phyloP scores from a whole-genome alignment of 768 basidiomycete genomes.

The Pleurotus tuber-regium region DNA sequence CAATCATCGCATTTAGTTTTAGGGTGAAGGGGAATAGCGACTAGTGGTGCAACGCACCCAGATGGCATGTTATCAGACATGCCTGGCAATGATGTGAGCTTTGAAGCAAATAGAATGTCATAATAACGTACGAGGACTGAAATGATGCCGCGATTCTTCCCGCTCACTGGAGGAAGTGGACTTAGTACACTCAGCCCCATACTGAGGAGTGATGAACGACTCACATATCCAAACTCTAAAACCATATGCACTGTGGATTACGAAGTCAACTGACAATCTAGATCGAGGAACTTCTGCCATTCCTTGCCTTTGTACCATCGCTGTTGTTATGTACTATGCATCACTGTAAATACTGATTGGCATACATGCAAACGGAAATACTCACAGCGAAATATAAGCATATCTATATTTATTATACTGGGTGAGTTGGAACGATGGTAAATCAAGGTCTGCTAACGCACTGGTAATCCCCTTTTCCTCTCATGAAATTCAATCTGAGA shows the following conservation, averaged over 20 bases:
- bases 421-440: no score
- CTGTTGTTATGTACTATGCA: neutral
- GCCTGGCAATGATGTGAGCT: neutral
- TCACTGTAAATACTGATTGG: no score
- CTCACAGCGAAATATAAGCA: neutral
- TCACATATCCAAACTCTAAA: slow-evolving; percentile 1
- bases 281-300: neutral
- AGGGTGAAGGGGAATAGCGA: no score
- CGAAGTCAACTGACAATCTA: no score
- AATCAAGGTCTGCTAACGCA: no score
- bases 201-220: neutral
- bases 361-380: no score
- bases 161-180: neutral
- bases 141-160: neutral
- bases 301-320: neutral
- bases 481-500: no score
- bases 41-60: neutral
- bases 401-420: neutral
- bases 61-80: neutral
- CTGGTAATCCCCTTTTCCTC: neutral
- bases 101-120: no score
- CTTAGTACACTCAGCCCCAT: neutral
- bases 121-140: neutral
- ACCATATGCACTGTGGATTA: neutral
- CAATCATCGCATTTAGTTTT: no score